phyloP scores from a whole-genome alignment of 345 rosid species.

The Passiflora organensis region DNA sequence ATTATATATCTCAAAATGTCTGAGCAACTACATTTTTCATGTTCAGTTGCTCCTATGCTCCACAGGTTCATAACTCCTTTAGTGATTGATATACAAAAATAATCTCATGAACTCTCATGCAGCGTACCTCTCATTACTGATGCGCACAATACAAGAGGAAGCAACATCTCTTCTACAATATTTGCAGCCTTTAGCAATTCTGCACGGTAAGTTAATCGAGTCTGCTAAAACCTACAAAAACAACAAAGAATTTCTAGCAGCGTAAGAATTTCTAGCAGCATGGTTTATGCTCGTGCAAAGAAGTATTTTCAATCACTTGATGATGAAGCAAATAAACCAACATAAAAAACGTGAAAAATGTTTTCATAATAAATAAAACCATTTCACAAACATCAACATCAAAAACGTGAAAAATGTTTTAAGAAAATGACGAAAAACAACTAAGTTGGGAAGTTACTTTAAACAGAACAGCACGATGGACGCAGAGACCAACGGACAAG shows the following conservation, averaged over 20 bases:
- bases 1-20: no score
- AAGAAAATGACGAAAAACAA: not conserved
- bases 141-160: slow-evolving; percentile 22
- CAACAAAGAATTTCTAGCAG: not conserved
- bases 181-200: slow-evolving; percentile 31
- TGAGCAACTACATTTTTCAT: no score
- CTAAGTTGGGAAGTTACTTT: slow-evolving; percentile 13
- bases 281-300: not conserved
- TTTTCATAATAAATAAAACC: not conserved
- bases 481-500: slow-evolving; percentile 27
- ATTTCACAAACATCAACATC: no score
- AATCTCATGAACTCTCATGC: not conserved
- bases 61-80: not conserved
- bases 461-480: slow-evolving; percentile 26
- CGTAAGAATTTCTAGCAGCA: no score
- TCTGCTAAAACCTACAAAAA: slow-evolving; percentile 22
- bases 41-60: not conserved
- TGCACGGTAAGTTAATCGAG: slow-evolving; percentile 25
- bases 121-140: slow-evolving; percentile 23
- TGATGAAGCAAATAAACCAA: no score
- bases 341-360: no score
- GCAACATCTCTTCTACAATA: slow-evolving; percentile 19
- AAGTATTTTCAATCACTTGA: not conserved
- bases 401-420: not conserved
- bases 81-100: not conserved